Percentiles rank a stretch among this genome's conserved stretches.
phyloP scores from a whole-genome alignment of 2,329 filamentous ascomycete genomes.

The Cordyceps javanica region DNA sequence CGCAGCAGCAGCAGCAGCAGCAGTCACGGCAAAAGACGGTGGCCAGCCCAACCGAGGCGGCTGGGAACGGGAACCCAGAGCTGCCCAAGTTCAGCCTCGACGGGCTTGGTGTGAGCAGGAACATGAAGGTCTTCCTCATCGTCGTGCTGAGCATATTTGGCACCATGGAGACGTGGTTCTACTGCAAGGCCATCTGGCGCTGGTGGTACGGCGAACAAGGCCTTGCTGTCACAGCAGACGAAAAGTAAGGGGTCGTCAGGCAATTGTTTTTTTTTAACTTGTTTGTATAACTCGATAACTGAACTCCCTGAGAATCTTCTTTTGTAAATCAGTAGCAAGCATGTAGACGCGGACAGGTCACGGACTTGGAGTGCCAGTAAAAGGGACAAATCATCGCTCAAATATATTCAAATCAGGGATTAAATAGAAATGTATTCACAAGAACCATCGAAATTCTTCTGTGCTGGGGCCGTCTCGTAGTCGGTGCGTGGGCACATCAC shows the following conservation, averaged over 20 bases:
- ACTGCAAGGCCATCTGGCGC: constrained; percentile 23
- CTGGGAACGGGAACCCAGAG: constrained; percentile 13
- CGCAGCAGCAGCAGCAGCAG: neutral
- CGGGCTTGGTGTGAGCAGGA: constrained; percentile 23
- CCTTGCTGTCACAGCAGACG: neutral
- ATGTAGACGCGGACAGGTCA: neutral
- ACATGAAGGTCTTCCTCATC: constrained; percentile 21
- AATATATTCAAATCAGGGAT: neutral
- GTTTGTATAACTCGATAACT: neutral
- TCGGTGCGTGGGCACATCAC: constrained; percentile 44
- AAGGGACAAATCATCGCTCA: neutral
- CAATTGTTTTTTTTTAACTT: neutral
- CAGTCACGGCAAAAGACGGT: neutral
- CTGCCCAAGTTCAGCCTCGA: constrained; percentile 22
- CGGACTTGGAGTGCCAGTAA: neutral
- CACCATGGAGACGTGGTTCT: constrained; percentile 28
- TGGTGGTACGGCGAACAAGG: constrained; percentile 21
- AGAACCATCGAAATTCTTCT: constrained; percentile 47
- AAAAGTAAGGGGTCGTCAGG: neutral
- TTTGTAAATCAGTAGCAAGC: neutral
- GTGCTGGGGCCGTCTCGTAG: constrained; percentile 42
- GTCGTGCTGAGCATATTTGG: constrained; percentile 24
- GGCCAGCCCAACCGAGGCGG: no score
- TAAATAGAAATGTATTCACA: constrained; percentile 19
- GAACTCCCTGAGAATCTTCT: neutral